Evolutionary conservation across 495 filamentous ascomycete species (phyloP), one percentile per base, ranked within the genome.

Genomic region (Penicillium parvum): DNA sequence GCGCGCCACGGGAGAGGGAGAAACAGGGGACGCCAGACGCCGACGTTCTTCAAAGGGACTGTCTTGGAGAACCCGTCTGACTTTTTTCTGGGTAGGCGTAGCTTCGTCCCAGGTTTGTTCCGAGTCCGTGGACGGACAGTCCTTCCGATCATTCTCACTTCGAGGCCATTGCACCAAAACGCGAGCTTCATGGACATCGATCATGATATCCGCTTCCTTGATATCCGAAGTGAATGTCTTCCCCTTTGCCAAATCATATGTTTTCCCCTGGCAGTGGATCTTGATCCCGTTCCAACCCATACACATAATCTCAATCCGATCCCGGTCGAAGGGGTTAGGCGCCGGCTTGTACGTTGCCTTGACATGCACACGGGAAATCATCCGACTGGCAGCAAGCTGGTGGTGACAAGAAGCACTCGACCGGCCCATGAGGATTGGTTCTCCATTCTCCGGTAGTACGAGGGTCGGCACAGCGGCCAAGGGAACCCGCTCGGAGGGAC

Each of bases 211-310:
- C 23, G 82, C 84, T 56, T 83, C 75, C 59, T 91, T 89, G 29
- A 88, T 90, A 65, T 95, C 88, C 40, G 90, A 95, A 18, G 82
- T 84, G 65, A 95, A 98, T 19, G 80, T 83, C 63, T 95, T 90
- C 5, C 85, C 89, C 69, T 95, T 96, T 32, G 69, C 73, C 64
- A 98, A 61, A 48, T 94, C 87, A 74, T 85, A 92, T 20, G 84
- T 85, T 53, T 82, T 82, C 17, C 90, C 90, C 64, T 90, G 85
- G 66, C 87, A 96, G 66, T 95, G 90, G 43, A 98, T 68, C 63
- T 89, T 95, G 36, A 91, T 74, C 9, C 92, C 91, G 64, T 98
- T 98, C 90, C 91, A 96, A 12, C 92, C 92, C 57, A 84, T 77
- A 65, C 92, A 98, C 60, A 85, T 76, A 41, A 98, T 83, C 61